Evolutionary conservation across 2,329 filamentous ascomycete genomes (phyloP).

Genomic region (Diaporthe sp.): DNA sequence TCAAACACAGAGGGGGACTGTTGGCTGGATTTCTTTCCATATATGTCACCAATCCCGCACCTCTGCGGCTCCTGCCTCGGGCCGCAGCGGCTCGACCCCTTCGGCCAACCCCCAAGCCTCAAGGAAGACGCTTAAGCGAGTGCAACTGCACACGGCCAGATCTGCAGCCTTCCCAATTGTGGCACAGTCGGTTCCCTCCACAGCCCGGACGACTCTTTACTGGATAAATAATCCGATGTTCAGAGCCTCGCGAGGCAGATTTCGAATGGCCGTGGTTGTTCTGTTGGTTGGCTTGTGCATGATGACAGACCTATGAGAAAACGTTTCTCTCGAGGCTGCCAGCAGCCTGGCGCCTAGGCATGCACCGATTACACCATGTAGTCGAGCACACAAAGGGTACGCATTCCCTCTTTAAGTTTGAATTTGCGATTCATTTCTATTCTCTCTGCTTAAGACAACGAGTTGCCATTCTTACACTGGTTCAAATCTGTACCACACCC

Average conservation of each 20-base stretch:
- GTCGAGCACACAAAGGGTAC: background rate
- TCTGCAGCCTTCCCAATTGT: background rate
- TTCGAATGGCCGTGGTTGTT: no score
- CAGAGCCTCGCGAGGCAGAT: background rate
- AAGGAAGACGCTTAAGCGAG: background rate
- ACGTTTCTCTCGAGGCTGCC: background rate
- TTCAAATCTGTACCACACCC: background rate
- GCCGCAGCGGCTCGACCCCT: conserved; percentile 16
- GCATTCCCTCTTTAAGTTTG: no score
- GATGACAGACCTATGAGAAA: background rate
- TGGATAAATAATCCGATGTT: conserved; percentile 17
- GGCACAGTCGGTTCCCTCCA: conserved; percentile 1
- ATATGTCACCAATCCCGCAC: background rate
- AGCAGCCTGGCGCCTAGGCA: background rate
- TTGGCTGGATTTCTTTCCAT: background rate
- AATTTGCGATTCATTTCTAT: no score
- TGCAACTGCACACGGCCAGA: background rate
- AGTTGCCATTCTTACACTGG: background rate
- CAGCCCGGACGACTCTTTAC: background rate
- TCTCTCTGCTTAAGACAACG: background rate
- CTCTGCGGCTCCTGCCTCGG: background rate
- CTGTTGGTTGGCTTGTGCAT: conserved; percentile 6
- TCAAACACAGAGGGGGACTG: background rate
- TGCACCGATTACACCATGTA: background rate
- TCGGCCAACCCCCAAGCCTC: background rate